Base-by-base conservation (phyloP, 2,329 filamentous ascomycete genomes). In the Arthrobotrys sphaeroides region DNA sequence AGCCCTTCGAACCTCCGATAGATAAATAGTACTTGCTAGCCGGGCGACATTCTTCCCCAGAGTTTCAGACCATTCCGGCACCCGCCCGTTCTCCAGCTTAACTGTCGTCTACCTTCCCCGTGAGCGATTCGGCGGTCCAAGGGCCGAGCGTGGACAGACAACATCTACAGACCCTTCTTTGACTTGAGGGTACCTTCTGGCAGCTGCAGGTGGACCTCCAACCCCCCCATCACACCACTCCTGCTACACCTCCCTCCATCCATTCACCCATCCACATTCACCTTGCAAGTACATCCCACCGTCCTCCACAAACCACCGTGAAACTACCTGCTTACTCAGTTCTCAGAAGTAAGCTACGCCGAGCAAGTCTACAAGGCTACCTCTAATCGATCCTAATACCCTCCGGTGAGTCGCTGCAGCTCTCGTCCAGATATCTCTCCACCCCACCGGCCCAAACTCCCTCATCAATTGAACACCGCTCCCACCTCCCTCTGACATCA, bases 1-100 rank as follows among this genome's bases (percentile, higher is more conserved):
- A 26, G 20, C 0, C n/a, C 2, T 33, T 64, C 16, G 43, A 65
- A 65, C 60, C 60, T 53, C 60, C 60, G 60, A 55, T 55, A 55
- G 26, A n/a, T n/a, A n/a, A 47, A 53, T 20, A 53, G 9, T 49
- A 26, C 10, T 49, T n/a, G 47, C 18, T 33, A 18, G 26, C 40
- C 13, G 5, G 16, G 5, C 40, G 13, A 10, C 13, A 10, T 38
- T 13, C n/a, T 38, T 13, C 36, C 31, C 31, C 31, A 33, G 31
- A 33, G 31, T 33, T 33, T 33, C 31, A 33, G 31, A 33, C n/a
- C 31, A 33, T 33, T 33, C 12, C 36, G 36, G 36, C 36, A 40
- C 16, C 36, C 36, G 12, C 12, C 36, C 36, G 36, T 40, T 40
- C 36, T 40, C 36, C 16, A 40, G 36, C 12, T 38, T 16, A 40